Percentiles rank a stretch among this genome's conserved stretches.
phyloP scores from a whole-genome alignment of 805 yeast species.

The Hanseniaspora guilliermondii region DNA sequence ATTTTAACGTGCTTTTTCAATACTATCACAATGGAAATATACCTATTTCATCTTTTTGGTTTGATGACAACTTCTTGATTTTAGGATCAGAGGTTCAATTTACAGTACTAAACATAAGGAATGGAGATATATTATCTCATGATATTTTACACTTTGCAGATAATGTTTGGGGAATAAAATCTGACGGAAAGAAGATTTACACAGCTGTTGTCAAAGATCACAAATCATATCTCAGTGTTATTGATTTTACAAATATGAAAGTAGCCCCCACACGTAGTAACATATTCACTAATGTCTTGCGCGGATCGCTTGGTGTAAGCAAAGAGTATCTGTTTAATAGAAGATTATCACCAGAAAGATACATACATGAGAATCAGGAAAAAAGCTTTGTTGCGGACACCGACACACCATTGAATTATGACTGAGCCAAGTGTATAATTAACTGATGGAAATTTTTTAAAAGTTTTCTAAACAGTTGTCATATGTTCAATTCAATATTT shows the following conservation, averaged over 20 bases:
- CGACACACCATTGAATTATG: background rate
- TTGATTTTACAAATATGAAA: conserved; percentile 43
- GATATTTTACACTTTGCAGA: conserved; percentile 68
- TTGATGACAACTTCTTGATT: conserved; percentile 69
- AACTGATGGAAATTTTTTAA: background rate
- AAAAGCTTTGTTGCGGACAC: too few relatives aligned
- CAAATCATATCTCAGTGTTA: conserved; percentile 66
- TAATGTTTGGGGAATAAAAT: conserved; percentile 88
- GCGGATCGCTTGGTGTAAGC: background rate
- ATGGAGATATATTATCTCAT: conserved; percentile 59
- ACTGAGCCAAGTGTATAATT: background rate
- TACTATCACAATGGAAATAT: conserved; percentile 66
- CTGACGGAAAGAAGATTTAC: conserved; percentile 71
- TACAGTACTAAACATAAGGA: conserved; percentile 73
- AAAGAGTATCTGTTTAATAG: background rate
- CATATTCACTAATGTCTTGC: background rate
- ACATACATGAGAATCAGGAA: background rate
- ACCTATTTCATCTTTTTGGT: conserved; percentile 89
- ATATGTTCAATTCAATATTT: background rate
- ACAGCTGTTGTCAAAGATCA: conserved; percentile 76
- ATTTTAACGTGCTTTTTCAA: conserved; percentile 51
- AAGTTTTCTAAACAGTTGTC: background rate
- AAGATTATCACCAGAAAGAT: background rate
- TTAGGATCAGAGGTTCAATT: conserved; percentile 83
- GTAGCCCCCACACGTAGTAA: background rate